Evolutionary conservation across 805 yeast genomes (phyloP), one percentile per base, ranked within the genome.

Genomic region (Priceomyces haplophilus): DNA sequence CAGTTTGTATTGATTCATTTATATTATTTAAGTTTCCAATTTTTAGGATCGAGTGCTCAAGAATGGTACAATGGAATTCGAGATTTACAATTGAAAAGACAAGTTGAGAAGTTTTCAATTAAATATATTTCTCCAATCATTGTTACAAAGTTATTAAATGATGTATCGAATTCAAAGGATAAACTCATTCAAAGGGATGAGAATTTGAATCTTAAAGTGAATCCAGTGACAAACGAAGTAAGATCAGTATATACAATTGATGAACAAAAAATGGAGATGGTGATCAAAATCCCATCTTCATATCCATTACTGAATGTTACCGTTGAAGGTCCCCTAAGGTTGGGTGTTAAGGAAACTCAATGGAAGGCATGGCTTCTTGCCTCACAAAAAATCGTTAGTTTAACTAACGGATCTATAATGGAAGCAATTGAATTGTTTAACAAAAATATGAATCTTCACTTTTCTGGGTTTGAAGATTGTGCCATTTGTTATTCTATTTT

Each of bases 291-390:
- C 6, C 98, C 98, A 0, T 55, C 69, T 0, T 75, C 79, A 31
- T 93, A 81, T 53, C 99, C 99, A 7, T 74, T 91, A 33, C 76
- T 80, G 1, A 83, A 79, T 49, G 83, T 93, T 7, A 68, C 71
- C 7, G 89, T 93, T 1, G 79, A 78, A 36, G 97, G 97, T 3
- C 79, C 88, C 0, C 72, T 79, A 37, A 72, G 95, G 47, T 75
- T 88, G 25, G 98, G 98, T 16, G 95, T 91, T 12, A 86, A 85
- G 49, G 98, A 91, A 53, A 81, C 79, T 47, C 89, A 87, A 62
- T 90, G 97, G 96, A 84, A 88, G 52, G 88, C 96, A 1, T 93
- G 98, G 98, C 66, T 91, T 15, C 70, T 91, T 60, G 90, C 97
- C 3, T 88, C 96, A 3, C 96, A 89, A 57, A 77, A 89, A 44